Evolutionary conservation across 768 basidiomycete genomes (phyloP), one percentile per base, ranked within the genome.

Genomic region (Leucosporidium creatinivorum): DNA sequence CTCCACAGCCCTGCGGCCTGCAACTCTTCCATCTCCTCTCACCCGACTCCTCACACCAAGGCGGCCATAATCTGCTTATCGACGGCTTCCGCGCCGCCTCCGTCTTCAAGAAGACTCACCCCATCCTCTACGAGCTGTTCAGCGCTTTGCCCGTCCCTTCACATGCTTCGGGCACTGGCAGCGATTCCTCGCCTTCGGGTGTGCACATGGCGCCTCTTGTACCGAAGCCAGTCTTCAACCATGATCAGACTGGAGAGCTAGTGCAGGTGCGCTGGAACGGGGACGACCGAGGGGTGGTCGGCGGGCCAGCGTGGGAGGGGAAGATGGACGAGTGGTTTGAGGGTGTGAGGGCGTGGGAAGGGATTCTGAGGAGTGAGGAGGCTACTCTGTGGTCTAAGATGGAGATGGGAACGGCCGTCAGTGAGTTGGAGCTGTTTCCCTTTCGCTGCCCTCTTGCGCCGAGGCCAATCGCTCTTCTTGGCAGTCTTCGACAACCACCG

Each of bases 21-120:
- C 96, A 99, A 74, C 81, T 96, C 56, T 97, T 98, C 80, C 96
- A 99, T 78, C 83, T 97, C 54, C 85, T 97, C 48, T 89, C 88
- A 0, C 80, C 79, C 61, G 74, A 77, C 0, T 48, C 59, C 85
- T 90, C 76, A 84, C 86, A 3, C 49, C 81, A 82, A 19, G 94
- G 94, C 1, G 94, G 94, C 21, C 82, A 86, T 4, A 90, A 90
- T 5, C 83, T 97, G n/a, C 86, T 98, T 52, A 91, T 97, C 19
- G 94, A 99, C 75, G 93, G 91, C 30, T 96, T 96, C 81, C 89
- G 93, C 76, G 88, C 86, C 62, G 93, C 94, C 1, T 86, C 86
- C 1, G 82, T 89, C 63, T 82, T 98, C 26, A 84, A 85, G 59
- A 83, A 86, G 62, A 81, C 86, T 28, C 80, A 91, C 73, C 91